phyloP scores from a whole-genome alignment of 257 asterid genomes.

The Nicotiana tabacum region DNA sequence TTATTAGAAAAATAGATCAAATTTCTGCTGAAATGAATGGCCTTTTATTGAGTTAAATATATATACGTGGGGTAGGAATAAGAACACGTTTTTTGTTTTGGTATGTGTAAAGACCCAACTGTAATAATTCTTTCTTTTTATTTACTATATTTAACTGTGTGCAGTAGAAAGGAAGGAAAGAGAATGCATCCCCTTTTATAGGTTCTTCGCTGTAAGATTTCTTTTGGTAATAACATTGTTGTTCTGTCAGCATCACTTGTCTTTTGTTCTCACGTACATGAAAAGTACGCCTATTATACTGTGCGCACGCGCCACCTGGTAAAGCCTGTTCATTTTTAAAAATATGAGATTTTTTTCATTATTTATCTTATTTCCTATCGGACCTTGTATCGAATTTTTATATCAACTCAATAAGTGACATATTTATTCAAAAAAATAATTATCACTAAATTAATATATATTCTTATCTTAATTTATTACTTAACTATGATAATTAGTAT shows the following conservation, averaged over 20 bases:
- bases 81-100: slow-evolving; percentile 21
- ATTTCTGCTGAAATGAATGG: not conserved
- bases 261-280: not conserved
- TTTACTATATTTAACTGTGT: not conserved
- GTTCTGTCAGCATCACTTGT: not conserved
- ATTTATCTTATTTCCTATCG: too few relatives aligned
- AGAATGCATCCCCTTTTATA: not conserved
- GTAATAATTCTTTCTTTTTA: not conserved
- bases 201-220: not conserved
- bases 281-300: too few relatives aligned
- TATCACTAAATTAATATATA: too few relatives aligned
- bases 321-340: not conserved
- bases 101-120: not conserved
- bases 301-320: not conserved
- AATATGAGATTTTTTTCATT: too few relatives aligned
- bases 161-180: not conserved
- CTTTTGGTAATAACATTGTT: not conserved
- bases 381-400: too few relatives aligned
- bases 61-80: slow-evolving; percentile 29
- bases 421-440: too few relatives aligned
- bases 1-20: not conserved
- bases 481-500: too few relatives aligned
- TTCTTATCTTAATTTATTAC: too few relatives aligned
- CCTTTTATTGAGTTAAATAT: slow-evolving; percentile 9
- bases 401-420: too few relatives aligned